phyloP scores from a whole-genome alignment of 2,329 filamentous ascomycete species.

The Cucurbitaria berberidis region DNA sequence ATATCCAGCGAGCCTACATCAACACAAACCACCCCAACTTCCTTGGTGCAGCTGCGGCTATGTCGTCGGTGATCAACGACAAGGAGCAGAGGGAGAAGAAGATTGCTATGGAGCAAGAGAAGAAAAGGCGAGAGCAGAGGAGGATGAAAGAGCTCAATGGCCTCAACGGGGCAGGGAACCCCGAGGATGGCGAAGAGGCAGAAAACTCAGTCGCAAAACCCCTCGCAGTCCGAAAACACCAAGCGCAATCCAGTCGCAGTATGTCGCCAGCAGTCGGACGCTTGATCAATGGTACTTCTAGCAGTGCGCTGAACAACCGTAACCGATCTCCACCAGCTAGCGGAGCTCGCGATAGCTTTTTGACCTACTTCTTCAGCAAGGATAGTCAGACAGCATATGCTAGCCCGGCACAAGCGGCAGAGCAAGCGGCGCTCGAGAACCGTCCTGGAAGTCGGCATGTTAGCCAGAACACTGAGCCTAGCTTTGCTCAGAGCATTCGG shows the following conservation, averaged over 20 bases:
- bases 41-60: slow-evolving; percentile 91
- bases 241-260: slow-evolving; percentile 70
- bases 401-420: slow-evolving; percentile 48
- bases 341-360: slow-evolving; percentile 77
- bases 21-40: slow-evolving; percentile 99
- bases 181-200: slow-evolving; percentile 68
- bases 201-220: slow-evolving; percentile 61
- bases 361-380: slow-evolving; percentile 99
- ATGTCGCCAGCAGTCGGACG: slow-evolving; percentile 79
- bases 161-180: slow-evolving; percentile 61
- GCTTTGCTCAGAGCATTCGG: slow-evolving; percentile 82
- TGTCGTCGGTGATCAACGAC: slow-evolving; percentile 94
- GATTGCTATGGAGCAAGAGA: slow-evolving; percentile 78
- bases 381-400: slow-evolving; percentile 67
- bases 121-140: slow-evolving; percentile 81
- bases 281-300: slow-evolving; percentile 64
- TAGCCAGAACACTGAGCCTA: slow-evolving; percentile 79
- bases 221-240: slow-evolving; percentile 66
- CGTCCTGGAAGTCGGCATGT: slow-evolving; percentile 67
- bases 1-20: slow-evolving; percentile 97
- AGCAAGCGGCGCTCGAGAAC: slow-evolving; percentile 48
- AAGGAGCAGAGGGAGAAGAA: slow-evolving; percentile 95
- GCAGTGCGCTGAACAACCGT: slow-evolving; percentile 68
- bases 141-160: slow-evolving; percentile 80
- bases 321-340: slow-evolving; percentile 65